These are phyloP conservation scores for Brassica rapa DNA, from an alignment of 345 rosid species.

Conservation along the genomic window DNA sequence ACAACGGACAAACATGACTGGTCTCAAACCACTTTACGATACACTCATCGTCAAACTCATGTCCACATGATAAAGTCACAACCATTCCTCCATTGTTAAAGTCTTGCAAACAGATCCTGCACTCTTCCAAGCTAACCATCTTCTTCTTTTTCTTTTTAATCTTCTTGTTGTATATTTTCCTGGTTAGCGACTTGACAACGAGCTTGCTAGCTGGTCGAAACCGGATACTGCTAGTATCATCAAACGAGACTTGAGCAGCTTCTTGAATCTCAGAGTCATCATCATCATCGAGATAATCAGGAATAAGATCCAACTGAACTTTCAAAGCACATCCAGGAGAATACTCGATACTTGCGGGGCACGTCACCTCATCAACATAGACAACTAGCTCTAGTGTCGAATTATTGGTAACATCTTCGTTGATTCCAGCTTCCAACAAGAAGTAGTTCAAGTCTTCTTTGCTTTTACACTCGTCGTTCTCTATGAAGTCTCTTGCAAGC, in stretches of 20 bases:
- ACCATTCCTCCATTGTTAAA: neutral
- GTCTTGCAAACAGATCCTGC: conserved; percentile 12
- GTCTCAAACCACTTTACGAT: conserved; percentile 9
- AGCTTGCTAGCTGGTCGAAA: conserved; percentile 5
- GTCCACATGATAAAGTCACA: conserved; percentile 14
- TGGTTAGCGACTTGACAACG: conserved; percentile 1
- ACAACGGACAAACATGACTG: conserved; percentile 17
- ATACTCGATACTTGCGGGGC: neutral
- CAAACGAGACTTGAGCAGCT: neutral
- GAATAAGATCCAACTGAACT: neutral
- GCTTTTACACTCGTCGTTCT: conserved; percentile 3
- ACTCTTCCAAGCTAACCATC: neutral
- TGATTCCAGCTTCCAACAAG: neutral
- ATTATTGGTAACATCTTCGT: neutral
- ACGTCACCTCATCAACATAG: neutral
- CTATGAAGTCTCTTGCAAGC: neutral
- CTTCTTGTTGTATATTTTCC: conserved; percentile 10
- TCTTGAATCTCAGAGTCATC: neutral
- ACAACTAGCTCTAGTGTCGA: neutral
- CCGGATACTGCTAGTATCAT: neutral
- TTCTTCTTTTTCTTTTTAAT: neutral
- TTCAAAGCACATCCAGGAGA: neutral
- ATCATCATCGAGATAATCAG: neutral
- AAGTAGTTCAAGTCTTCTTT: conserved; percentile 13
- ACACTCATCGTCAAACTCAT: conserved; percentile 18